Conservation (phyloP, 768 basidiomycete species). For the Lentinula edodes region DNA sequence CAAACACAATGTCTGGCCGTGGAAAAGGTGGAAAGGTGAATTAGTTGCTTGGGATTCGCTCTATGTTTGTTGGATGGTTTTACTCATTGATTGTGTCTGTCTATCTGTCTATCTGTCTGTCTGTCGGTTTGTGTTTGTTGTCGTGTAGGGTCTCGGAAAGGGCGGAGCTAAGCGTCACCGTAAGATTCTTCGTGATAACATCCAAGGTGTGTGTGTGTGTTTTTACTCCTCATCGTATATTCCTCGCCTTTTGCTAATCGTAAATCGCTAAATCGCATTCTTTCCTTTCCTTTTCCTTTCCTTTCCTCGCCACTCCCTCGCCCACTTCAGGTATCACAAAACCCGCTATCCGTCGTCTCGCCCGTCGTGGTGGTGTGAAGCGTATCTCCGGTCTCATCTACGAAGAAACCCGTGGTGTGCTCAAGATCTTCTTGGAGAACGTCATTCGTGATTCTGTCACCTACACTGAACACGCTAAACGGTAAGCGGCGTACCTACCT, state of each 20-base stretch:
- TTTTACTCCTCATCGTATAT: too few species aligned
- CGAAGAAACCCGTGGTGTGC: neutral
- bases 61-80: too few species aligned
- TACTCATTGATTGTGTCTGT: neutral
- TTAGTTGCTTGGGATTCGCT: neutral
- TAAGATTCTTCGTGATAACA: conserved; percentile 65
- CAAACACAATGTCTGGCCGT: conserved; percentile 61
- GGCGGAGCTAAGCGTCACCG: conserved; percentile 70
- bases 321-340: conserved; percentile 63
- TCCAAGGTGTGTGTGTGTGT: conserved; percentile 37
- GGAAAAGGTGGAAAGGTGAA: conserved; percentile 66
- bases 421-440: conserved; percentile 31
- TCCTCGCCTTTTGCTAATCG: neutral
- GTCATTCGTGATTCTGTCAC: conserved; percentile 53
- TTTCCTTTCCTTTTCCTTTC: too few species aligned
- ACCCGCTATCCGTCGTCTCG: conserved; percentile 49
- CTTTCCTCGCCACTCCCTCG: conserved; percentile 20
- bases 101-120: too few species aligned
- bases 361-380: conserved; percentile 1
- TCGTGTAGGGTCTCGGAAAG: conserved; percentile 58
- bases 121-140: too few species aligned
- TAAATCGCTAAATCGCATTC: too few species aligned
- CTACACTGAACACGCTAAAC: conserved; percentile 50
- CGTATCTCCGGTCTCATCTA: conserved; percentile 1
- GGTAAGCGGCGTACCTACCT: conserved; percentile 26